These are phyloP conservation scores for Fomitopsis schrenkii DNA, from an alignment of 1,284 basidiomycete species.

Conservation along the genomic window DNA sequence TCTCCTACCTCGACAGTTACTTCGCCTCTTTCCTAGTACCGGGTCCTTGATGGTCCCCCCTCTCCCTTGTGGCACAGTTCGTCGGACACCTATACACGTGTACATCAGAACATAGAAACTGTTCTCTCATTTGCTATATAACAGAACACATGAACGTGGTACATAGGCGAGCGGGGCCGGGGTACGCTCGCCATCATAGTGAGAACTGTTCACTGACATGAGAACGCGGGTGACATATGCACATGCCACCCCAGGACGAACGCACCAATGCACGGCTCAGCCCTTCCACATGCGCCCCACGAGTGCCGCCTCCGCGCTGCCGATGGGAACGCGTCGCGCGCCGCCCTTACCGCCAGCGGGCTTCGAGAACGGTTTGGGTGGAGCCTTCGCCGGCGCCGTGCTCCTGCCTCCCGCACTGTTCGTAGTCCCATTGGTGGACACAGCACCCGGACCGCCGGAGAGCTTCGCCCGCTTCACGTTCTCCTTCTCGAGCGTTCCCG, in stretches of 20 bases:
- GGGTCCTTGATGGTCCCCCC: not conserved
- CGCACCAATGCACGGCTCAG: slow-evolving; percentile 5
- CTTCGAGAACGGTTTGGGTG: slow-evolving; percentile 6
- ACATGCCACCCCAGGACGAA: not conserved
- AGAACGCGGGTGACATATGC: not conserved
- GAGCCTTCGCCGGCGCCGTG: slow-evolving; percentile 3
- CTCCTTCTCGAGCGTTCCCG: slow-evolving; percentile 21
- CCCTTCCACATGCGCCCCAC: slow-evolving; percentile 33
- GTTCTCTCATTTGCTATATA: not conserved
- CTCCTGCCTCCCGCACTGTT: not conserved
- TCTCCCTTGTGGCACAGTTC: not conserved
- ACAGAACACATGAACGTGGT: not conserved
- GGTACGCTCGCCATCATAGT: not conserved
- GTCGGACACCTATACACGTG: not conserved
- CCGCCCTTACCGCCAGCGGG: slow-evolving; percentile 32
- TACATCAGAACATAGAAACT: not conserved
- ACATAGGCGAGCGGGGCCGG: not conserved
- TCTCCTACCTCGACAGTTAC: slow-evolving; percentile 42
- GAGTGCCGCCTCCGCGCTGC: slow-evolving; percentile 47
- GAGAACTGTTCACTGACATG: not conserved
- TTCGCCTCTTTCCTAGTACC: slow-evolving; percentile 38
- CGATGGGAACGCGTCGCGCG: slow-evolving; percentile 52
- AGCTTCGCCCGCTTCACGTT: slow-evolving; percentile 22
- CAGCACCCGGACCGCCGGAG: not conserved
- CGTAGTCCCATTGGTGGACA: not conserved